Base-by-base conservation (phyloP, 2,329 filamentous ascomycete species). In the Cladophialophora exuberans region DNA sequence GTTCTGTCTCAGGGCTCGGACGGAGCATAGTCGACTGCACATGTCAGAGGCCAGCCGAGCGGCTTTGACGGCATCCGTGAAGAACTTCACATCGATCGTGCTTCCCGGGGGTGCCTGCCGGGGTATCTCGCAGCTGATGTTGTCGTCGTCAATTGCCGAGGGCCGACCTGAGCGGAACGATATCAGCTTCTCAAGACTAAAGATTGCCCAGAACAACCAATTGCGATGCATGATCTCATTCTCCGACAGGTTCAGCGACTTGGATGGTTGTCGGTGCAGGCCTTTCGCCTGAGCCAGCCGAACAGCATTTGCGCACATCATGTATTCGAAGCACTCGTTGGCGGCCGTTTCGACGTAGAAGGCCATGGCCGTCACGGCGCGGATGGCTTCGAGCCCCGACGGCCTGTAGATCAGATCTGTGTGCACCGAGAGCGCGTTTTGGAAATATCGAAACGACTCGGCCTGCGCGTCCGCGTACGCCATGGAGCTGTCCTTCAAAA, bases 341-440 rank as follows among this genome's bases (percentile, higher is more conserved):
- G n/a, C n/a, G n/a, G n/a, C n/a, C n/a, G n/a, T n/a, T n/a, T n/a
- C n/a, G n/a, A n/a, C 13, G 36, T 11, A 48, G 23, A n/a, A 31
- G 6, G 48, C 51, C 51, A 54, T 54, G 28, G 42, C 11, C 20
- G 44, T 35, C 7, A 54, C 26, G 13, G 51, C 51, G 41, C 35
- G 42, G 33, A 54, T 39, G 3, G 51, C 51, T 9, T 31, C 41
- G 20, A 54, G 35, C 39, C 22, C 25, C 11, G 51, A 41, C 10
- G 44, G 51, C 3, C 42, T 30, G 5, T 41, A 23, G 10, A 54
- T 18, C 20, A 54, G 42, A 28, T 28, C 23, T 9, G 35, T 42
- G 20, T 41, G 33, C n/a, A 54, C 42, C 7, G 51, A 54, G 20
- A 54, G 36, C n/a, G 51, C 43, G 23, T 39, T 41, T 3, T 54